Evolutionary conservation across 352 stramenopile genomes (phyloP).

Genomic region (Vaucheria bursata): DNA sequence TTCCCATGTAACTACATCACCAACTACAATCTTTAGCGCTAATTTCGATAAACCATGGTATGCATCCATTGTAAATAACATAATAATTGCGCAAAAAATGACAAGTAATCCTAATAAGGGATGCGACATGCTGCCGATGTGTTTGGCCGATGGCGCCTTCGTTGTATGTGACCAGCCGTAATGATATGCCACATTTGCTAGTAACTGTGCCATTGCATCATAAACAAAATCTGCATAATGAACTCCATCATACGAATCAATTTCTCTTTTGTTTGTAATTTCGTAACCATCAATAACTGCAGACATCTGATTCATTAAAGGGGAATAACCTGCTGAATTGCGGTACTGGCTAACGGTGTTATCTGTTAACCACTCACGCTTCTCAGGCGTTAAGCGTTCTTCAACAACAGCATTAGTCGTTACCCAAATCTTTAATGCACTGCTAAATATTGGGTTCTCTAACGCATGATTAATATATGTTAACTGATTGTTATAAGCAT

Average conservation of each 20-base stretch:
- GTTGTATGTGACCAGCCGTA: constrained; percentile 4
- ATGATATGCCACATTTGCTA: constrained; percentile 13
- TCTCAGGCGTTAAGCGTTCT: constrained; percentile 26
- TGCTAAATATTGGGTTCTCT: neutral
- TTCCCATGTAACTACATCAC: neutral
- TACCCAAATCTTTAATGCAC: constrained; percentile 39
- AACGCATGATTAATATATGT: neutral
- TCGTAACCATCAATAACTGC: constrained; percentile 11
- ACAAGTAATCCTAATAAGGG: constrained; percentile 20
- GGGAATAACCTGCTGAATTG: neutral
- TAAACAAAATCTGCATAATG: constrained; percentile 35
- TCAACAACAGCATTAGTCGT: constrained; percentile 33
- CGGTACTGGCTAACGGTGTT: constrained; percentile 11
- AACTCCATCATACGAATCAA: constrained; percentile 33
- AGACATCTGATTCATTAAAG: neutral
- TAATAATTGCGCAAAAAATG: constrained; percentile 17
- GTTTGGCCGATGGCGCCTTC: constrained; percentile 13
- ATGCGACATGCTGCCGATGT: constrained; percentile 26
- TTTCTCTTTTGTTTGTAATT: constrained; percentile 3
- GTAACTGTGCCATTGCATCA: constrained; percentile 21
- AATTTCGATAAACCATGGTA: constrained; percentile 20
- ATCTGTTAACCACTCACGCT: constrained; percentile 45
- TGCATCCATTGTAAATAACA: constrained; percentile 33
- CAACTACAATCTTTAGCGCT: constrained; percentile 1
- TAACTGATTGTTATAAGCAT: constrained; percentile 14